Evolutionary conservation across 2,329 filamentous ascomycete species (phyloP).

Genomic region (Ceratocystis albifundus): DNA sequence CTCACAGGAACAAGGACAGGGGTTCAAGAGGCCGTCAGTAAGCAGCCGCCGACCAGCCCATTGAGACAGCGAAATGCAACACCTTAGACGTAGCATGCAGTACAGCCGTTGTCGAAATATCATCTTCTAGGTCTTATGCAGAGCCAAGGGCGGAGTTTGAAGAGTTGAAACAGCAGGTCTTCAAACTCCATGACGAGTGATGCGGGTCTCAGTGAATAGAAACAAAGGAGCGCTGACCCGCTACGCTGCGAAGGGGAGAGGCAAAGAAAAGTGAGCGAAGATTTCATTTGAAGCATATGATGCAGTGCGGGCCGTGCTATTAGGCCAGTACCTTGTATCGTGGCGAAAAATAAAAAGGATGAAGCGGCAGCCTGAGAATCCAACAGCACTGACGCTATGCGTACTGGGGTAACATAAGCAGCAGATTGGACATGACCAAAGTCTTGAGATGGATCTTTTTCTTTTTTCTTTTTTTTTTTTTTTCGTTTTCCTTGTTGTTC

Average conservation of each 20-base stretch:
- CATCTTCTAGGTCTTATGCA: neutral
- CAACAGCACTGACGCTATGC: neutral
- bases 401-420: neutral
- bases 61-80: neutral
- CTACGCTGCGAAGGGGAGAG: neutral
- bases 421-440: neutral
- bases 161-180: neutral
- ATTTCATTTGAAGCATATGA: neutral
- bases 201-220: neutral
- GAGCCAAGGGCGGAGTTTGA: neutral
- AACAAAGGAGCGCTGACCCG: neutral
- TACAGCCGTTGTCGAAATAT: neutral
- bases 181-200: neutral
- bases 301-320: neutral
- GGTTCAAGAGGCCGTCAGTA: neutral
- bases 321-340: neutral
- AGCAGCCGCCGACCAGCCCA: neutral
- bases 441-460: neutral
- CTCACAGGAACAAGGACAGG: neutral
- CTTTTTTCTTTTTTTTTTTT: neutral
- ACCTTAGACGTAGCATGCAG: neutral
- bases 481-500: neutral
- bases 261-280: neutral
- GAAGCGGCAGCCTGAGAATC: neutral
- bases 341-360: neutral